Conservation (phyloP, 257 asterid genomes). For the Voacanga thouarsii region DNA sequence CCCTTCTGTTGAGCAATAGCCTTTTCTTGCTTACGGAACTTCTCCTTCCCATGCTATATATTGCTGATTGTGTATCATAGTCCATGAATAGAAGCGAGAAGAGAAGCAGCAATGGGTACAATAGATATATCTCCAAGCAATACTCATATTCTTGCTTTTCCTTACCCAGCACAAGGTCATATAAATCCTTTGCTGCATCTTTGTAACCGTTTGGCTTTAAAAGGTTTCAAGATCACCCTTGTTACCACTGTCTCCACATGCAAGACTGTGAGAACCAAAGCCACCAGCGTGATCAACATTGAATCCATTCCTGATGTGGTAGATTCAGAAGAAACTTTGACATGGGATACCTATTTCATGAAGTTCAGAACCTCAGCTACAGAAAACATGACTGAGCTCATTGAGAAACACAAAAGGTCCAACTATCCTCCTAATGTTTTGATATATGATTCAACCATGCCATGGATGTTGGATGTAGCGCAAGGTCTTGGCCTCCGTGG, state of each 20-base stretch:
- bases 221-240: slow-evolving; percentile 33
- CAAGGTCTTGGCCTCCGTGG: slow-evolving; percentile 24
- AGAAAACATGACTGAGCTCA: slow-evolving; percentile 1
- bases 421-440: slow-evolving; percentile 11
- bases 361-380: slow-evolving; percentile 10
- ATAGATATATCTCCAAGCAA: slow-evolving; percentile 19
- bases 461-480: slow-evolving; percentile 29
- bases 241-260: slow-evolving; percentile 18
- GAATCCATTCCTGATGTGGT: slow-evolving; percentile 36
- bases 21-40: too few relatives aligned
- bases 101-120: slow-evolving; percentile 1
- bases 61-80: too few relatives aligned
- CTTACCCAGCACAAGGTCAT: slow-evolving; percentile 51
- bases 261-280: slow-evolving; percentile 15
- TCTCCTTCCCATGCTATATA: too few relatives aligned
- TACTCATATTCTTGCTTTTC: slow-evolving; percentile 35
- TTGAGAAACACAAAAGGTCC: slow-evolving; percentile 15
- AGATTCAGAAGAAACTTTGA: background rate
- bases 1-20: too few relatives aligned
- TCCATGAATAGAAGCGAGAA: background rate
- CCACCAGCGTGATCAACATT: slow-evolving; percentile 12
- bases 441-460: slow-evolving; percentile 25
- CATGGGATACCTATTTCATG: slow-evolving; percentile 1
- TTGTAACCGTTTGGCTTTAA: slow-evolving; percentile 32
- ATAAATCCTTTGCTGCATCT: slow-evolving; percentile 41